Evolutionary conservation across 75 land plant genomes (phyloP), one percentile per base, ranked within the genome.

Genomic region (Pinus tabuliformis): DNA sequence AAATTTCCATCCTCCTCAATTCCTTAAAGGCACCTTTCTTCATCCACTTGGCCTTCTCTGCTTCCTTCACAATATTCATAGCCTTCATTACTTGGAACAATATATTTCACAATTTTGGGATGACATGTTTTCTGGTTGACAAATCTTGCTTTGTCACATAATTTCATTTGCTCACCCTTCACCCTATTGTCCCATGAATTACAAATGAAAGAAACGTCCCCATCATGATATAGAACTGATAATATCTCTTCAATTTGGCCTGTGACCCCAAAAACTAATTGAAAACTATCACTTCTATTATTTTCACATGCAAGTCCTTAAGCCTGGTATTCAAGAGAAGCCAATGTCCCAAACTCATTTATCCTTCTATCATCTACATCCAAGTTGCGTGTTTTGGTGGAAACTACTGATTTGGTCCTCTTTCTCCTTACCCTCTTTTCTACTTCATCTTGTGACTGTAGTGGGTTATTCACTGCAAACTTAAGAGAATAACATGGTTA

Each of bases 391-490:
- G 54, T 39, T 68, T 68, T 45, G 3, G 42, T 20, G n/a, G 15
- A 22, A 39, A 18, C 13, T 68, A 21, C 49, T 68, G 39, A 42
- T 68, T 68, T 36, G 15, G 22, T 30, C 52, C 36, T 68, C 36
- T 68, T 68, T 11, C 52, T 20, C 36, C 42, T 68, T 68, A 8
- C n/a, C 52, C 71, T 68, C 71, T n/a, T 68, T 20, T 42, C 71
- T 68, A 52, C 42, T 42, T 13, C 22, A 18, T 39, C 1, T 1
- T 66, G 11, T 20, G 8, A n/a, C 6, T 39, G n/a, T 49, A 66
- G 70, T 16, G 33, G 20, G 20, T 36, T 18, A 11, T 20, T 66
- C 20, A 42, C 71, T 68, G 71, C 71, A 68, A n/a, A 20, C 13
- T 42, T 42, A 68, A 68, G 49, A 2, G 9, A 21, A 68, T 68